phyloP scores from a whole-genome alignment of 352 stramenopile genomes.

The Phytophthora pluvialis region DNA sequence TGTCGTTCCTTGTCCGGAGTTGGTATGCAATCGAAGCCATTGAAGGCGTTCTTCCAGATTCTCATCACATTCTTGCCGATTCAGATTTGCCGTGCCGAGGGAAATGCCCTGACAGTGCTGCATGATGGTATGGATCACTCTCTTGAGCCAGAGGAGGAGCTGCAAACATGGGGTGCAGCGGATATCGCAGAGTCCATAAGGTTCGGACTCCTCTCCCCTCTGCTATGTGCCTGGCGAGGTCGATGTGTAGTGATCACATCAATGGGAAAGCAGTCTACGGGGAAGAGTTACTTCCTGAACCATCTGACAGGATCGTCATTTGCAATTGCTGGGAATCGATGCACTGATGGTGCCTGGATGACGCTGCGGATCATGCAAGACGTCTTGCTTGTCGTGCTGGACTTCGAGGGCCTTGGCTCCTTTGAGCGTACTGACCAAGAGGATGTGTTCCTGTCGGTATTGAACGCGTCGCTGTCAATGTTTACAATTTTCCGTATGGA shows the following conservation, averaged over 20 bases:
- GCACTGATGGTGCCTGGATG: conserved; percentile 77
- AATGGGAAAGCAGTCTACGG: conserved; percentile 79
- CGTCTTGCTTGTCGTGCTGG: conserved; percentile 70
- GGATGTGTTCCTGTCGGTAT: conserved; percentile 74
- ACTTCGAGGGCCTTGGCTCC: conserved; percentile 80
- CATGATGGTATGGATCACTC: conserved; percentile 48
- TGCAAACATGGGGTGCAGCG: conserved; percentile 30
- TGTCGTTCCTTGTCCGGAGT: conserved; percentile 4
- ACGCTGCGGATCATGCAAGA: conserved; percentile 47
- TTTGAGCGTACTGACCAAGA: conserved; percentile 81
- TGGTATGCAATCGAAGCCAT: conserved; percentile 12
- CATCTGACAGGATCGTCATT: conserved; percentile 79
- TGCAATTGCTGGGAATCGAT: conserved; percentile 65
- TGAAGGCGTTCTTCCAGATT: conserved; percentile 41
- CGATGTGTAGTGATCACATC: conserved; percentile 61
- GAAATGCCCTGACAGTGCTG: conserved; percentile 64
- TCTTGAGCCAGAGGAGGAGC: conserved; percentile 26
- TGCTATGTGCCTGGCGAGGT: conserved; percentile 48
- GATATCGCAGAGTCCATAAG: conserved; percentile 59
- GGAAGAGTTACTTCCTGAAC: conserved; percentile 84
- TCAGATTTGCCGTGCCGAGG: conserved; percentile 74
- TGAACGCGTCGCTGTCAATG: conserved; percentile 75
- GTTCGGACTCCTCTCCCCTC: conserved; percentile 52
- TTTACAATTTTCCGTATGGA: conserved; percentile 82
- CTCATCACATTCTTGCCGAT: conserved; percentile 75